Evolutionary conservation across 495 filamentous ascomycete species (phyloP).

Genomic region (Xylaria palmicola): DNA sequence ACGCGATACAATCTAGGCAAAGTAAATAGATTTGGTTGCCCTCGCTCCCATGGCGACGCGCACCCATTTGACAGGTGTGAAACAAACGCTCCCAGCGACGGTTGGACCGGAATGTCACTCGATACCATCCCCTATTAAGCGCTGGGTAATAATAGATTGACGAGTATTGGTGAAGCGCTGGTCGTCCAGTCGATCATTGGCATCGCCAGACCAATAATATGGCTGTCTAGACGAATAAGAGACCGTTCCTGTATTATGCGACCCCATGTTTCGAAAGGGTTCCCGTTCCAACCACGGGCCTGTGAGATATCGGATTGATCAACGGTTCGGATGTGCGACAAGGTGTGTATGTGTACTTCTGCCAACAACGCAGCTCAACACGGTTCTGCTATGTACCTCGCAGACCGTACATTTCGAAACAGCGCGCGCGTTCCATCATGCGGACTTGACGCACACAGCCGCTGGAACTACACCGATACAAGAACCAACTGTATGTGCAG

Average conservation of each 20-base stretch:
- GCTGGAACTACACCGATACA: not conserved
- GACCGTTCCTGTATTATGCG: slow-evolving; percentile 5
- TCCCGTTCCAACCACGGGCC: not conserved
- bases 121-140: slow-evolving; percentile 6
- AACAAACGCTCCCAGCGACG: not conserved
- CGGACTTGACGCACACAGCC: slow-evolving; percentile 7
- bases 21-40: not conserved
- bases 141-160: slow-evolving; percentile 5
- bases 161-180: not conserved
- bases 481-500: too few relatives aligned
- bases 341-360: slow-evolving; percentile 10
- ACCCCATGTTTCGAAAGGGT: slow-evolving; percentile 6
- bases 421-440: slow-evolving; percentile 11
- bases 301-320: slow-evolving; percentile 1
- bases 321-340: slow-evolving; percentile 9
- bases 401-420: slow-evolving; percentile 6
- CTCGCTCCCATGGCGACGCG: not conserved
- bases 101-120: not conserved
- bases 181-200: not conserved
- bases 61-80: slow-evolving; percentile 8
- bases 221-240: not conserved
- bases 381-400: not conserved
- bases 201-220: slow-evolving; percentile 6
- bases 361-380: not conserved
- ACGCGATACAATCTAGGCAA: slow-evolving; percentile 5